phyloP scores from a whole-genome alignment of 495 filamentous ascomycete species.

The Lophiostoma macrostomum region DNA sequence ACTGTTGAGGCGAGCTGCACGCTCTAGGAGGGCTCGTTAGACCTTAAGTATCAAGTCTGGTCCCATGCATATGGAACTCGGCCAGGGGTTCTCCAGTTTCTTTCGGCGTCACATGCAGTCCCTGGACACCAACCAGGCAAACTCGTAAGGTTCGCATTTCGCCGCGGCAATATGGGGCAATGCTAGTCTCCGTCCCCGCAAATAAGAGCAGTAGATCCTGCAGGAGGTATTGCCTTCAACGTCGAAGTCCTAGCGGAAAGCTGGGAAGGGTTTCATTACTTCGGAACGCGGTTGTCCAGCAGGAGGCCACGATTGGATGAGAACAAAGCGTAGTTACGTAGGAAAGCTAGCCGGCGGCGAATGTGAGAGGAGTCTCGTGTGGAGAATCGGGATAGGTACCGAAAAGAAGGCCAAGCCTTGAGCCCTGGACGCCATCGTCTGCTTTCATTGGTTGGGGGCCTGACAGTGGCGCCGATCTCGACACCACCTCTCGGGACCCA shows the following conservation, averaged over 20 bases:
- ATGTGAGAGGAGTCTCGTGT: too few relatives aligned
- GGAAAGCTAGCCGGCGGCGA: too few relatives aligned
- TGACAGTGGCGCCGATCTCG: too few relatives aligned
- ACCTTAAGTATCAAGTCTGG: slow-evolving; percentile 20
- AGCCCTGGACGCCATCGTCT: too few relatives aligned
- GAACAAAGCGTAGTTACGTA: slow-evolving; percentile 5
- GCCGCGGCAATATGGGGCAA: slow-evolving; percentile 14
- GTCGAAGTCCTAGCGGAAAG: neutral
- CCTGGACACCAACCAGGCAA: neutral
- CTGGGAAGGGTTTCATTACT: slow-evolving; percentile 6
- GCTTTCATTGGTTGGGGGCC: too few relatives aligned
- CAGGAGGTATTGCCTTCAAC: slow-evolving; percentile 14
- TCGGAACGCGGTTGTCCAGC: neutral
- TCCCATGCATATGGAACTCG: neutral
- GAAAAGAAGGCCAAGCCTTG: too few relatives aligned
- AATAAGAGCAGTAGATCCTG: slow-evolving; percentile 13
- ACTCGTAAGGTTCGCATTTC: neutral
- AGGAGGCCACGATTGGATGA: slow-evolving; percentile 9
- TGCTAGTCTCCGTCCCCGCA: slow-evolving; percentile 7
- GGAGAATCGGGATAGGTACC: too few relatives aligned
- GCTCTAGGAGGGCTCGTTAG: neutral
- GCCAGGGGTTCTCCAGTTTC: slow-evolving; percentile 3
- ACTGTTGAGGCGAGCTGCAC: slow-evolving; percentile 13
- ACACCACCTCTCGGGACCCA: too few relatives aligned
- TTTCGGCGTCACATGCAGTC: slow-evolving; percentile 28